These are phyloP conservation scores for Mycena chlorophos DNA, from an alignment of 768 basidiomycete genomes.

Conservation along the genomic window DNA sequence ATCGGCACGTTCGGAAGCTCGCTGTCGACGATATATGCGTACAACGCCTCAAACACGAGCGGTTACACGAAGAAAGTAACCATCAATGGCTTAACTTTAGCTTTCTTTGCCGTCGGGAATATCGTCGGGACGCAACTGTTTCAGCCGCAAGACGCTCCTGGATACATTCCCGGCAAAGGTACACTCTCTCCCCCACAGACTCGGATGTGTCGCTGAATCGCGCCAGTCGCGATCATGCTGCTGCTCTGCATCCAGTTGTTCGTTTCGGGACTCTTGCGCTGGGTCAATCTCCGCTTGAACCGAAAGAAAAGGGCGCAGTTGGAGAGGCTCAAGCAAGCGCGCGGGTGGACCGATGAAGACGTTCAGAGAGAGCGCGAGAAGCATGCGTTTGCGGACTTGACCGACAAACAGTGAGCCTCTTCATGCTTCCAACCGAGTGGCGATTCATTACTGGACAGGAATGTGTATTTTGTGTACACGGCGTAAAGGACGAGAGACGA, in stretches of 20 bases:
- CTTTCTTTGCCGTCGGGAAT: slow-evolving; percentile 57
- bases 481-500: too few relatives aligned
- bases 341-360: slow-evolving; percentile 61
- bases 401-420: slow-evolving; percentile 57
- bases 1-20: slow-evolving; percentile 60
- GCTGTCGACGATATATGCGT: slow-evolving; percentile 60
- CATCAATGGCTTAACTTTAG: slow-evolving; percentile 60
- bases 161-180: slow-evolving; percentile 53
- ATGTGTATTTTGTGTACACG: slow-evolving; percentile 61
- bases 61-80: slow-evolving; percentile 72
- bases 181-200: neutral
- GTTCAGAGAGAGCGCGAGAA: slow-evolving; percentile 57
- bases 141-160: slow-evolving; percentile 59
- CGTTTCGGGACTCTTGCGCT: slow-evolving; percentile 49
- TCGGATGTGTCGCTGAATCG: neutral
- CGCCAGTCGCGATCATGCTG: slow-evolving; percentile 54
- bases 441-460: slow-evolving; percentile 35
- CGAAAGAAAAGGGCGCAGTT: slow-evolving; percentile 43
- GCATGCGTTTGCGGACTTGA: slow-evolving; percentile 63
- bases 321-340: slow-evolving; percentile 42
- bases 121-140: slow-evolving; percentile 66
- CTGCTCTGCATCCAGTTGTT: slow-evolving; percentile 53
- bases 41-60: slow-evolving; percentile 63
- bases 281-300: slow-evolving; percentile 57
- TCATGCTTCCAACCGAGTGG: neutral